Percentiles rank a stretch among this genome's conserved stretches.
Evolutionary conservation across 768 basidiomycete genomes (phyloP).

Genomic region (Lactifluus piperatus): DNA sequence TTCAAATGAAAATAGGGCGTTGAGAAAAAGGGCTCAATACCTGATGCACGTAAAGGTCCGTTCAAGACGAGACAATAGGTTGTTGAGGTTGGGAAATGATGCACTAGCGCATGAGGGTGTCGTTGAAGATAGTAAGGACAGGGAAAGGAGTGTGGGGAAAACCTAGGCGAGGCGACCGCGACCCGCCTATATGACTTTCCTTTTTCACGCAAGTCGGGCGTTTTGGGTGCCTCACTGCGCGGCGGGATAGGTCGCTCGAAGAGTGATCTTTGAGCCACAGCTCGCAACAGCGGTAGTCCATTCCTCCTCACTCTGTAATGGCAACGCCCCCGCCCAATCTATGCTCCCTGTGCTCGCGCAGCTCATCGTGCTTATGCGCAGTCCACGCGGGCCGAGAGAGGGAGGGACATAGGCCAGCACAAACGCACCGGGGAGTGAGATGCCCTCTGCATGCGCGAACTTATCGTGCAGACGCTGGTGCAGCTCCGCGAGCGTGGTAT

Average conservation of each 20-base stretch:
- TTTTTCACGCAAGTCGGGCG: not conserved
- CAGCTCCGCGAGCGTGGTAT: slow-evolving; percentile 41
- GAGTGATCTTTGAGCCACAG: slow-evolving; percentile 13
- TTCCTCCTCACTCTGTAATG: slow-evolving; percentile 4
- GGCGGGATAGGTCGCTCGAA: slow-evolving; percentile 1
- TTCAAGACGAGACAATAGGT: no score
- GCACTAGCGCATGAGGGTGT: no score
- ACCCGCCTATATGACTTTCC: no score
- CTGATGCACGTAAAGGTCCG: no score
- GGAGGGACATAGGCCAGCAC: slow-evolving; percentile 46
- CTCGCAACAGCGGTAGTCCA: slow-evolving; percentile 11
- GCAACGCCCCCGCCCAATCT: slow-evolving; percentile 4
- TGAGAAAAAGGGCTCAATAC: no score
- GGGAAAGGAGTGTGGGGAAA: no score
- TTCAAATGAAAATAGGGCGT: no score
- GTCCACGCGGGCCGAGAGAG: slow-evolving; percentile 19
- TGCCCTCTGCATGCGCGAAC: slow-evolving; percentile 51
- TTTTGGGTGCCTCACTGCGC: not conserved
- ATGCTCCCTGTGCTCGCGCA: slow-evolving; percentile 12
- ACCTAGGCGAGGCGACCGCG: no score
- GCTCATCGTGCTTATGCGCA: slow-evolving; percentile 9
- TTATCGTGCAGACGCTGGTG: slow-evolving; percentile 55
- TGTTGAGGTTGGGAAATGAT: no score
- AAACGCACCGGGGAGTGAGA: slow-evolving; percentile 47
- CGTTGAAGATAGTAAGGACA: no score